These are phyloP conservation scores for Elaeis oleifera DNA, from an alignment of 202 grass and related monocot species.

Conservation along the genomic window DNA sequence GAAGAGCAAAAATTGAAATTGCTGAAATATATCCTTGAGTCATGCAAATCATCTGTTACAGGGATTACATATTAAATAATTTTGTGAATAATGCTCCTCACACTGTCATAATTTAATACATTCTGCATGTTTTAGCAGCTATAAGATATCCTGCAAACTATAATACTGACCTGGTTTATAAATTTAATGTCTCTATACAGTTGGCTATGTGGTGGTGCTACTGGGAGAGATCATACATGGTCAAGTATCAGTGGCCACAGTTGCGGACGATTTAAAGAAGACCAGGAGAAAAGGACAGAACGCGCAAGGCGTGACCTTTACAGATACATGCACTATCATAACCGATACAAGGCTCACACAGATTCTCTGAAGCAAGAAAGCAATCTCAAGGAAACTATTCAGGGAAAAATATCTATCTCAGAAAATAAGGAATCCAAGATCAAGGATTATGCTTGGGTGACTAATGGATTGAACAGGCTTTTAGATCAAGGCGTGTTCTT, in stretches of 20 bases:
- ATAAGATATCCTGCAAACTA: too few relatives aligned
- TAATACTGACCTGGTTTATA: neutral
- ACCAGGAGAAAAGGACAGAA: slow-evolving; percentile 58
- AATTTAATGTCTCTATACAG: slow-evolving; percentile 35
- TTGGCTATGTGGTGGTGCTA: slow-evolving; percentile 94
- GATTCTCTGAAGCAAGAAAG: slow-evolving; percentile 96
- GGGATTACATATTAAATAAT: too few relatives aligned
- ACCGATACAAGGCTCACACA: slow-evolving; percentile 93
- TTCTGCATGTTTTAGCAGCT: too few relatives aligned
- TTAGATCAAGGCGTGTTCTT: slow-evolving; percentile 91
- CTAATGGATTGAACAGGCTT: slow-evolving; percentile 78
- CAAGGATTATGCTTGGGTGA: slow-evolving; percentile 94
- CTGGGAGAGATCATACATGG: slow-evolving; percentile 89
- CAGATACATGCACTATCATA: slow-evolving; percentile 97
- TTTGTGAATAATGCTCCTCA: too few relatives aligned
- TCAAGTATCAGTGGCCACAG: slow-evolving; percentile 81
- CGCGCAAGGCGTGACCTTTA: slow-evolving; percentile 69
- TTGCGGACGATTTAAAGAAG: slow-evolving; percentile 79
- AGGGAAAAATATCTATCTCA: slow-evolving; percentile 79
- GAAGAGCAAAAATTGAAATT: too few relatives aligned
- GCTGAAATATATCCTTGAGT: too few relatives aligned
- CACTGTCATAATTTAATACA: too few relatives aligned
- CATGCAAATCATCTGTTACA: too few relatives aligned
- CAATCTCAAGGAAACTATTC: slow-evolving; percentile 66
- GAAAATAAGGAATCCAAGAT: slow-evolving; percentile 96